A percentile compares a stretch with the other conserved stretches of the same genome.
Conservation (phyloP, 225 moss, liverwort and hornwort genomes). For the Polytrichum formosum region DNA sequence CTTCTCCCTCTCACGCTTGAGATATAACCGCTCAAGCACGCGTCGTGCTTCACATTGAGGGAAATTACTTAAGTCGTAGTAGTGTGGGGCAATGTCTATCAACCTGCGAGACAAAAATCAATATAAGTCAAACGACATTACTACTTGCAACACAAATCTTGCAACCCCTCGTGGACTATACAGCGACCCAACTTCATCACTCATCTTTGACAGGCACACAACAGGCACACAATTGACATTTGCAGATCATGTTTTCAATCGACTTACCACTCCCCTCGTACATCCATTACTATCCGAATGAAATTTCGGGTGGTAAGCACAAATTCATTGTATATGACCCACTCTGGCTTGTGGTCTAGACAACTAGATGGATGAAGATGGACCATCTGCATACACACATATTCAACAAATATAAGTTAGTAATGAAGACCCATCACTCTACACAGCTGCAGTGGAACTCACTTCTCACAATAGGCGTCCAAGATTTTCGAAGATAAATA, state of each 20-base stretch:
- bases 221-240: too few relatives aligned
- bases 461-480: too few relatives aligned
- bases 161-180: too few relatives aligned
- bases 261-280: slow-evolving; percentile 91
- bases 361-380: slow-evolving; percentile 99
- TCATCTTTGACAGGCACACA: too few relatives aligned
- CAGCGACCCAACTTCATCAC: too few relatives aligned
- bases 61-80: slow-evolving; percentile 93
- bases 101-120: slow-evolving; percentile 46
- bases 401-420: too few relatives aligned
- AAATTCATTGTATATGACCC: slow-evolving; percentile 98
- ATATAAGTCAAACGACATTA: too few relatives aligned
- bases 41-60: slow-evolving; percentile 95
- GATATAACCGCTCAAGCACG: slow-evolving; percentile 82
- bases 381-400: slow-evolving; percentile 67
- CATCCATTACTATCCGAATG: slow-evolving; percentile 92
- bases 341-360: slow-evolving; percentile 98
- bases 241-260: not conserved
- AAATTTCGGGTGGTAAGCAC: slow-evolving; percentile 96
- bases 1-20: slow-evolving; percentile 91
- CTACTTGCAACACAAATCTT: too few relatives aligned
- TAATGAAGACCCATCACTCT: too few relatives aligned
- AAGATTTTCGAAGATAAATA: too few relatives aligned
- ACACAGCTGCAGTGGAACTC: too few relatives aligned
- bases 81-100: slow-evolving; percentile 92